These are phyloP conservation scores for Nymphaea colorata DNA, from an alignment of 164 flowering plant genomes.

Conservation along the genomic window DNA sequence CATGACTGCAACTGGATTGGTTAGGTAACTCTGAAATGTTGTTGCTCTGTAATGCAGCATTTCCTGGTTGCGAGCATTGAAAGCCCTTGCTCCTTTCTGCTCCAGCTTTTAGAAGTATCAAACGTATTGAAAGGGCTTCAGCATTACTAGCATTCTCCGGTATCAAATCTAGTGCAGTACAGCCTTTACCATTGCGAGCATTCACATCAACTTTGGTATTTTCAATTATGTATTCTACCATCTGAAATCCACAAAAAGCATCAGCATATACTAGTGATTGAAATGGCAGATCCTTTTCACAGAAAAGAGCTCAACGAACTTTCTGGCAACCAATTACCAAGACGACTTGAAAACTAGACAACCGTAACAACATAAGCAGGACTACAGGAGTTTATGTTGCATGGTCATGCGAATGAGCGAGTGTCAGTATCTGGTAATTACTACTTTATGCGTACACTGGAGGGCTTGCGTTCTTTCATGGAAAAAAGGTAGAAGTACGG, in stretches of 20 bases:
- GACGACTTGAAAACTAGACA: too few relatives aligned
- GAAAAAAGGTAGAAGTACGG: neutral
- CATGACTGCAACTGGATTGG: neutral
- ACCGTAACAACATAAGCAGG: too few relatives aligned
- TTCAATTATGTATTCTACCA: slow-evolving; percentile 28
- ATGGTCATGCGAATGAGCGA: neutral
- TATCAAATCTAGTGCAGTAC: slow-evolving; percentile 40
- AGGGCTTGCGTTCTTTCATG: neutral
- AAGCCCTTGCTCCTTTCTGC: neutral
- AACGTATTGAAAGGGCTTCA: slow-evolving; percentile 24
- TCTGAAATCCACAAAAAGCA: slow-evolving; percentile 13
- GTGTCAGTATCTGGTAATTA: too few relatives aligned
- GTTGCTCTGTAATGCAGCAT: neutral
- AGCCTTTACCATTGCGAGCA: slow-evolving; percentile 31
- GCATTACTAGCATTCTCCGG: slow-evolving; percentile 34
- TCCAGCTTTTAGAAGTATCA: slow-evolving; percentile 31
- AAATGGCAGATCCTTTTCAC: neutral
- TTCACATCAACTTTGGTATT: slow-evolving; percentile 29
- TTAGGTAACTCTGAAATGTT: neutral
- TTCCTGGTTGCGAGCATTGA: neutral
- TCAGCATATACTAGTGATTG: neutral
- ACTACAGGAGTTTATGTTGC: too few relatives aligned
- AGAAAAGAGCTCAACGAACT: neutral
- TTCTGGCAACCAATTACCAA: too few relatives aligned
- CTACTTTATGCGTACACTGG: neutral